Evolutionary conservation across 1,284 basidiomycete species (phyloP).

Genomic region (Psilocybe mexicana): DNA sequence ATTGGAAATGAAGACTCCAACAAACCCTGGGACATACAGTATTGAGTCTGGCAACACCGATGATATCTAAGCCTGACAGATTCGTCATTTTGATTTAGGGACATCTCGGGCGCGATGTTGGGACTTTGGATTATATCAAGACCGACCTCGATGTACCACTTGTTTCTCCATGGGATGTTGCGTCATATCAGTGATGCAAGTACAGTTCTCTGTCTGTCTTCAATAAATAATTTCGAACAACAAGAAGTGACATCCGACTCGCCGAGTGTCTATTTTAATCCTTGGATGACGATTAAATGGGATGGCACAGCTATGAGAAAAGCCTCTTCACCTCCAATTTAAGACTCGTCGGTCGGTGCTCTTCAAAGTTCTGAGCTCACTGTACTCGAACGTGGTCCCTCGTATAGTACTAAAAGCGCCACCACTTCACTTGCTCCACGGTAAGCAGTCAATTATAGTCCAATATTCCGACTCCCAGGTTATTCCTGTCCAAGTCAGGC

Average conservation of each 20-base stretch:
- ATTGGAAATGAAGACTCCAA: background rate
- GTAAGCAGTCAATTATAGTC: background rate
- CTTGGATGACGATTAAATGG: background rate
- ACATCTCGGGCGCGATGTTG: too few species aligned
- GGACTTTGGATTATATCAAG: too few species aligned
- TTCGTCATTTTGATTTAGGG: too few species aligned
- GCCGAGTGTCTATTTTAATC: too few species aligned
- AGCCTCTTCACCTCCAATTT: background rate
- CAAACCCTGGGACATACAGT: background rate
- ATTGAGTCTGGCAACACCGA: background rate
- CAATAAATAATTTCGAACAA: too few species aligned
- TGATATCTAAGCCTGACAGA: too few species aligned
- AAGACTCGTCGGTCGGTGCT: background rate
- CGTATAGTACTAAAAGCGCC: background rate
- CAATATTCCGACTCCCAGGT: background rate
- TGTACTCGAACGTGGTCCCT: background rate
- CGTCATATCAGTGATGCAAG: too few species aligned
- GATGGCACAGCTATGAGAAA: background rate
- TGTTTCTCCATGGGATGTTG: too few species aligned
- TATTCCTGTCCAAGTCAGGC: background rate
- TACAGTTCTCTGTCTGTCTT: too few species aligned
- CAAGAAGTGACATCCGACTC: too few species aligned
- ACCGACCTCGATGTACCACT: too few species aligned
- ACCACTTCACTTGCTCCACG: background rate
- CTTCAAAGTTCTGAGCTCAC: background rate